These are phyloP conservation scores for Fallopia convolvulus DNA, from an alignment of 148 eudicot species.

Conservation along the genomic window DNA sequence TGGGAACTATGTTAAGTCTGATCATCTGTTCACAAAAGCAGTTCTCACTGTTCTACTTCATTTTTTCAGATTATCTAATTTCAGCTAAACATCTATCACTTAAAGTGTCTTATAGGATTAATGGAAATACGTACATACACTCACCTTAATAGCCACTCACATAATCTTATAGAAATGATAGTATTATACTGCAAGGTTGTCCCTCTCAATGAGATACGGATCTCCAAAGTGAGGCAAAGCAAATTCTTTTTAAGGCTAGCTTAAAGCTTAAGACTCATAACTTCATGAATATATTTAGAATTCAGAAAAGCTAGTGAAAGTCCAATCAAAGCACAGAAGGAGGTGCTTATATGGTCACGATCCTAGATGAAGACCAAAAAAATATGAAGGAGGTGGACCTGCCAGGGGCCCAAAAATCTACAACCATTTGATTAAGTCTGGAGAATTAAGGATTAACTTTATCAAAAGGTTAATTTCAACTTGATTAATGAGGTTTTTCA, in stretches of 20 bases:
- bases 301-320: background rate
- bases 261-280: background rate
- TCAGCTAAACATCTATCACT: background rate
- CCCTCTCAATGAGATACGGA: constrained; percentile 4
- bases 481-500: constrained; percentile 6
- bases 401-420: background rate
- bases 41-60: background rate
- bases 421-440: background rate
- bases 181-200: background rate
- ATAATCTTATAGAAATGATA: background rate
- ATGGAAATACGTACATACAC: background rate
- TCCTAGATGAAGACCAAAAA: background rate
- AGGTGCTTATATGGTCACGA: background rate
- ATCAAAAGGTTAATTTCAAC: constrained; percentile 3
- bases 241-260: background rate
- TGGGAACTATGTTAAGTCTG: background rate
- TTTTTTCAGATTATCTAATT: no score
- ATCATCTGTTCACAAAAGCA: background rate
- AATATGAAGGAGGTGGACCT: constrained; percentile 8
- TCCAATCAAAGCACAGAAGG: background rate
- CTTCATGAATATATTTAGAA: background rate
- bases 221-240: background rate
- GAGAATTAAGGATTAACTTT: constrained; percentile 3
- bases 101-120: background rate
- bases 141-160: background rate